Conservation (phyloP, 208 protist species). For the Trypanosoma rangeli region DNA sequence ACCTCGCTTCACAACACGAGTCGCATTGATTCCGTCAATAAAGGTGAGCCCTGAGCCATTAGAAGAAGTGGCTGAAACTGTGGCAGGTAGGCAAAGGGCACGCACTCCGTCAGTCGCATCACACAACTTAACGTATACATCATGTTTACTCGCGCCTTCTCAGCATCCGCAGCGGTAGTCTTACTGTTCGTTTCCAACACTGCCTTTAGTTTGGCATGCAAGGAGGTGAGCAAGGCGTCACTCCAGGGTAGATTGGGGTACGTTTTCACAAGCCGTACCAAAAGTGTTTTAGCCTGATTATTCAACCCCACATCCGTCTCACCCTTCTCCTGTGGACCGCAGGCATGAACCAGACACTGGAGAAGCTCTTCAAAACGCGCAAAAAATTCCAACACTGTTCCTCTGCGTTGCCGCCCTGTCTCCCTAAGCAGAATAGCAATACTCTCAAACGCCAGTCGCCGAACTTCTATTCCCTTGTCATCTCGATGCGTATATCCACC, state of each 20-base stretch:
- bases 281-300: slow-evolving; percentile 40
- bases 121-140: slow-evolving; percentile 43
- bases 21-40: slow-evolving; percentile 32
- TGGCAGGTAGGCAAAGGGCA: slow-evolving; percentile 36
- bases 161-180: slow-evolving; percentile 5
- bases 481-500: slow-evolving; percentile 94
- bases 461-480: slow-evolving; percentile 92
- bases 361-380: slow-evolving; percentile 35
- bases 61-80: slow-evolving; percentile 43
- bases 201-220: slow-evolving; percentile 45
- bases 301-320: slow-evolving; percentile 53
- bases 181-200: slow-evolving; percentile 34
- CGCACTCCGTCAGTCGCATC: slow-evolving; percentile 32
- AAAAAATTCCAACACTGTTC: slow-evolving; percentile 50
- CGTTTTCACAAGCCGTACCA: slow-evolving; percentile 48
- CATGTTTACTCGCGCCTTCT: slow-evolving; percentile 34
- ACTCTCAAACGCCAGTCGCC: slow-evolving; percentile 94
- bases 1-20: slow-evolving; percentile 3
- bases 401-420: slow-evolving; percentile 21
- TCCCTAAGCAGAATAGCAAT: slow-evolving; percentile 84
- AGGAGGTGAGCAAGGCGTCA: slow-evolving; percentile 24
- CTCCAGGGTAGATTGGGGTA: slow-evolving; percentile 32
- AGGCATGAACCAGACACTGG: slow-evolving; percentile 43
- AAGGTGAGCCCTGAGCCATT: slow-evolving; percentile 24
- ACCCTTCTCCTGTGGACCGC: slow-evolving; percentile 34